These are phyloP conservation scores for Daldinia concentrica DNA, from an alignment of 495 filamentous ascomycete species.

Conservation along the genomic window DNA sequence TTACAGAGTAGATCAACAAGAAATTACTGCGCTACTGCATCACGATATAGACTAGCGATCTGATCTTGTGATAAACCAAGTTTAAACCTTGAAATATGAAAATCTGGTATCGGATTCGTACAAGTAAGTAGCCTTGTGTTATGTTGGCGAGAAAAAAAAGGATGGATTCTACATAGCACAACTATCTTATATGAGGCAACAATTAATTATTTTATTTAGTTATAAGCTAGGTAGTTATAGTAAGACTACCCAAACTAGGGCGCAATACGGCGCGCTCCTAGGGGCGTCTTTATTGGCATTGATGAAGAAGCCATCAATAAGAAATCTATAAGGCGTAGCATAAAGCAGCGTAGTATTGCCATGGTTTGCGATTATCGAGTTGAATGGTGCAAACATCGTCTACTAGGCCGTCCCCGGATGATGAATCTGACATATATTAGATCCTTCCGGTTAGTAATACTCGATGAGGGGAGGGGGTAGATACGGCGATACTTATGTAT, in stretches of 20 bases:
- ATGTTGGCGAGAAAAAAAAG: not conserved
- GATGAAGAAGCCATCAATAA: slow-evolving; percentile 14
- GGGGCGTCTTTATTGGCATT: not conserved
- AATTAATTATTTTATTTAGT: not conserved
- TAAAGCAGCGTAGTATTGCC: slow-evolving; percentile 16
- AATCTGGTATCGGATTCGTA: slow-evolving; percentile 4
- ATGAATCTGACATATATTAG: slow-evolving; percentile 44
- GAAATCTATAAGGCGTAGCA: slow-evolving; percentile 1
- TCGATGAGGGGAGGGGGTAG: slow-evolving; percentile 22
- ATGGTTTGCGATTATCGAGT: slow-evolving; percentile 28
- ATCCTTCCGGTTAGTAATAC: slow-evolving; percentile 34
- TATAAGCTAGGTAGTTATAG: slow-evolving; percentile 2
- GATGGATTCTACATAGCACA: not conserved
- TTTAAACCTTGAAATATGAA: slow-evolving; percentile 4
- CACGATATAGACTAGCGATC: not conserved
- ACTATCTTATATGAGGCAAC: not conserved
- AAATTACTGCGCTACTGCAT: slow-evolving; percentile 20
- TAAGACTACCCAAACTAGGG: slow-evolving; percentile 12
- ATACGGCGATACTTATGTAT: slow-evolving; percentile 19
- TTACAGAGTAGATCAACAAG: slow-evolving; percentile 15
- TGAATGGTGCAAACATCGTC: slow-evolving; percentile 35
- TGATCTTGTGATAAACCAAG: not conserved
- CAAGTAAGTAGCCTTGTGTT: not conserved
- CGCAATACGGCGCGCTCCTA: slow-evolving; percentile 13
- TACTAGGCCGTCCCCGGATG: slow-evolving; percentile 31